Conservation (phyloP, 2,329 filamentous ascomycete species). For the Verruconis gallopava region DNA sequence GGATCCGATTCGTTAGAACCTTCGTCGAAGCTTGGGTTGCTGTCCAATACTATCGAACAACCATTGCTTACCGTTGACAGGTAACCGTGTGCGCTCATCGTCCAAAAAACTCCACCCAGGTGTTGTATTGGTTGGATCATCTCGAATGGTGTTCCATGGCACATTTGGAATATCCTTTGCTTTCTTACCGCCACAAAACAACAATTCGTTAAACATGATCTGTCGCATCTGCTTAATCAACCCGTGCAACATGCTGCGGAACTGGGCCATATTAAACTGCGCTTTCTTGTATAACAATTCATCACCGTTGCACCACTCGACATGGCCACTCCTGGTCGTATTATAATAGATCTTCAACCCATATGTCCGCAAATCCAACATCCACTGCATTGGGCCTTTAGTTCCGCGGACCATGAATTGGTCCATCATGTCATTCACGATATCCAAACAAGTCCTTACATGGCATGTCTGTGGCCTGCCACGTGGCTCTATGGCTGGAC, state of each 20-base stretch:
- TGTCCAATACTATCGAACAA: slow-evolving; percentile 9
- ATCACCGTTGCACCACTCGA: slow-evolving; percentile 10
- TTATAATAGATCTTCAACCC: slow-evolving; percentile 10
- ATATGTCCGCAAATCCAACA: slow-evolving; percentile 13
- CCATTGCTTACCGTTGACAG: slow-evolving; percentile 9
- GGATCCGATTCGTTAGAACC: slow-evolving; percentile 12
- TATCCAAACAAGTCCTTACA: slow-evolving; percentile 14
- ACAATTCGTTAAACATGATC: slow-evolving; percentile 10
- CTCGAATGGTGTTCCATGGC: slow-evolving; percentile 3
- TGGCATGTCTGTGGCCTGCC: too few relatives aligned
- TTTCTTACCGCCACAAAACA: slow-evolving; percentile 10
- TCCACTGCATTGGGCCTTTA: slow-evolving; percentile 13
- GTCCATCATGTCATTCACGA: slow-evolving; percentile 13
- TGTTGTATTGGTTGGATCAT: slow-evolving; percentile 9
- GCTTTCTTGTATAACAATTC: slow-evolving; percentile 11
- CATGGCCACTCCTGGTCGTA: slow-evolving; percentile 5
- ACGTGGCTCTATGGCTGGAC: too few relatives aligned
- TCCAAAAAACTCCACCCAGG: slow-evolving; percentile 12
- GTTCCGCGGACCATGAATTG: slow-evolving; percentile 13
- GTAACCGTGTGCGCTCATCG: slow-evolving; percentile 7
- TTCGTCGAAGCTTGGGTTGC: slow-evolving; percentile 11
- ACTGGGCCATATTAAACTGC: slow-evolving; percentile 12
- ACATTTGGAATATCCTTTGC: background rate
- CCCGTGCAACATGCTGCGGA: slow-evolving; percentile 13
- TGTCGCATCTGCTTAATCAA: slow-evolving; percentile 9